Base-by-base conservation (phyloP, 495 filamentous ascomycete species). In the Hypoxylon lienhwacheense region DNA sequence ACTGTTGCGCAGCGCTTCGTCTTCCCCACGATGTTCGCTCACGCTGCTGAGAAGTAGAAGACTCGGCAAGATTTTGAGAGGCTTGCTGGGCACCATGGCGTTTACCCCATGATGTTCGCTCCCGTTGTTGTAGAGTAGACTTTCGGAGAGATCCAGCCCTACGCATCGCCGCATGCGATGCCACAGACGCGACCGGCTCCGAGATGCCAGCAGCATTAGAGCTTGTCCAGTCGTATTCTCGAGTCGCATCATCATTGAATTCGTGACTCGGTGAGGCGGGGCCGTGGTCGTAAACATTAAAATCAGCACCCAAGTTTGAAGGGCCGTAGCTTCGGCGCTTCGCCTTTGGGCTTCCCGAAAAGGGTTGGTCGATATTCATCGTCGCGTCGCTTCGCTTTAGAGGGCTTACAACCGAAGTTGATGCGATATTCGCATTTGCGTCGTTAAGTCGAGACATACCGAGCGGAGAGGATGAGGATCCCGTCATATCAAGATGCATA, bases 381-480 rank as follows among this genome's bases (percentile, higher is more conserved):
- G 86, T 85, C 4, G 87, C 86, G 69, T 98, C 93, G 61, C 84
- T 95, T 39, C 95, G 83, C 73, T 97, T 97, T 34, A 98, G 72
- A 0, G 93, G 93, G 66, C 92, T 97, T 21, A 86, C 84, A 36
- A 86, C 83, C 14, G 78, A 73, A 24, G 78, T 72, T 8, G 73
- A 44, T 1, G 69, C 26, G 7, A 47, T 32, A 28, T 71, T 71
- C 43, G 73, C 67, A 12, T 57, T 66, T 3, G 53, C 55, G 24
- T 77, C 76, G 17, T 72, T 52, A 31, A 79, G 67, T 58, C 73
- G 74, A n/a, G 75, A 65, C 45, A 81, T 36, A 49, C 70, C 45
- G 59, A 73, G 53, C 66, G 79, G 65, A 47, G 81, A 68, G 47
- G 81, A 68, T 44, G 81, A 68, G 52, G 81, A 67, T 43, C 74